Conservation (phyloP, 2,329 filamentous ascomycete species). For the Sphaerulina musiva region DNA sequence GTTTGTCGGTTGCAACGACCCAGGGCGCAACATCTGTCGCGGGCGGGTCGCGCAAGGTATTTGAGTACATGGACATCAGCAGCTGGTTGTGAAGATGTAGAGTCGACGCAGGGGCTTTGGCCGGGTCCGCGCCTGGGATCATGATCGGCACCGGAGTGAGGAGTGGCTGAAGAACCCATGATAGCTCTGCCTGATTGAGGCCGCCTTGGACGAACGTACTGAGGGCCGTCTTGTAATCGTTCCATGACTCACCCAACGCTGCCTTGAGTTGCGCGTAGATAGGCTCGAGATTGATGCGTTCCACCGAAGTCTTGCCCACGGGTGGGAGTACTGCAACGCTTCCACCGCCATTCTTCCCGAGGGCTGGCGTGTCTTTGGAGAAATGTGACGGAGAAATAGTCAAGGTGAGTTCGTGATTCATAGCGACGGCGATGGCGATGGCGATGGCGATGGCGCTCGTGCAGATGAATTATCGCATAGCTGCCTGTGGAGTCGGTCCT, state of each 20-base stretch:
- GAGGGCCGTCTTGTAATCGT: slow-evolving; percentile 53
- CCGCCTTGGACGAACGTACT: slow-evolving; percentile 53
- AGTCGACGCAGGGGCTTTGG: slow-evolving; percentile 21
- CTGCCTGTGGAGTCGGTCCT: slow-evolving; percentile 2
- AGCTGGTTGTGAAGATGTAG: slow-evolving; percentile 57
- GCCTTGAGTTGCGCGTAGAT: slow-evolving; percentile 56
- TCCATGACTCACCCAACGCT: slow-evolving; percentile 54
- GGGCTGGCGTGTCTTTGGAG: slow-evolving; percentile 25
- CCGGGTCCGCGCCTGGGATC: slow-evolving; percentile 15
- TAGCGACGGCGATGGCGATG: slow-evolving; percentile 11
- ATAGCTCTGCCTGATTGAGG: slow-evolving; percentile 56
- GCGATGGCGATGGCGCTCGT: background rate
- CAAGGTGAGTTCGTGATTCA: slow-evolving; percentile 32
- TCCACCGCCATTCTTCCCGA: slow-evolving; percentile 44
- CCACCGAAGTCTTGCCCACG: slow-evolving; percentile 41
- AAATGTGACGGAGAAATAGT: slow-evolving; percentile 22
- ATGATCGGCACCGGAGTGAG: slow-evolving; percentile 46
- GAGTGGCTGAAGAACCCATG: slow-evolving; percentile 50
- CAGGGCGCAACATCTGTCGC: slow-evolving; percentile 55
- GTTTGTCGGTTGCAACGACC: slow-evolving; percentile 67
- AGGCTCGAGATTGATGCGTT: slow-evolving; percentile 57
- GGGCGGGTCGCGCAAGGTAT: slow-evolving; percentile 54
- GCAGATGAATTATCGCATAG: slow-evolving; percentile 16
- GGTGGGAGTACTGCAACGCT: slow-evolving; percentile 24
- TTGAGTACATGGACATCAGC: slow-evolving; percentile 53